Conservation (phyloP, 2,329 filamentous ascomycete species). For the Allantophomopsis lycopodina region DNA sequence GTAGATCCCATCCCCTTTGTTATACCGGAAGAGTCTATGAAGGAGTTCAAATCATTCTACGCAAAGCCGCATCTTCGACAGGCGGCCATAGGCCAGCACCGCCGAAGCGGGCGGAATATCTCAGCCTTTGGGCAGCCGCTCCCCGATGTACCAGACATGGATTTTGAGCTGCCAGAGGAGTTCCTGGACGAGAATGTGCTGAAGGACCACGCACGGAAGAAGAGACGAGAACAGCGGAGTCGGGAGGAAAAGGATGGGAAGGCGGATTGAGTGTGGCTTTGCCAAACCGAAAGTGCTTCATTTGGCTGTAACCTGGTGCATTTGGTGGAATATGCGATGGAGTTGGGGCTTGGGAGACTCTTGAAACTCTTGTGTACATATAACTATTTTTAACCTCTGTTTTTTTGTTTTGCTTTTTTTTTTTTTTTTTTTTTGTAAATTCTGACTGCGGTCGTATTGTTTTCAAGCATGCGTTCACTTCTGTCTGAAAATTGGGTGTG, state of each 20-base stretch:
- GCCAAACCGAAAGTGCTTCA: conserved; percentile 22
- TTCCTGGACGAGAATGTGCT: conserved; percentile 30
- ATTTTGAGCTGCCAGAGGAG: conserved; percentile 62
- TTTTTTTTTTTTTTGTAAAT: no score
- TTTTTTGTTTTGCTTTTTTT: no score
- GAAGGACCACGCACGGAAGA: conserved; percentile 45
- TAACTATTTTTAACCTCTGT: no score
- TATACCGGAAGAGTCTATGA: conserved; percentile 20
- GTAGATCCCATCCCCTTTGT: conserved; percentile 8
- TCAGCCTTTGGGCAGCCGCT: conserved; percentile 73
- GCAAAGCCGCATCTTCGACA: conserved; percentile 57
- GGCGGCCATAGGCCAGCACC: conserved; percentile 58
- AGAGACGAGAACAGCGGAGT: conserved; percentile 26
- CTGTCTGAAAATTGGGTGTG: no score
- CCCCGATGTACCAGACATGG: conserved; percentile 54
- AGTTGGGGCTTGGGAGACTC: no score
- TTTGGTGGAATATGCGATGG: neutral
- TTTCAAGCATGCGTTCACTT: no score
- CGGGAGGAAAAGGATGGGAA: conserved; percentile 10
- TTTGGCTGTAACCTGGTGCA: conserved; percentile 10
- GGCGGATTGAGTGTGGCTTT: conserved; percentile 1
- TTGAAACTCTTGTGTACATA: no score
- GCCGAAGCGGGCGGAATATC: conserved; percentile 55
- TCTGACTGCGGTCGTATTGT: no score
- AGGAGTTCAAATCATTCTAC: conserved; percentile 80